Evolutionary conservation across 371 early-diverging fungal species (phyloP), one percentile per base, ranked within the genome.

Genomic region (Conidiobolus incongruus): DNA sequence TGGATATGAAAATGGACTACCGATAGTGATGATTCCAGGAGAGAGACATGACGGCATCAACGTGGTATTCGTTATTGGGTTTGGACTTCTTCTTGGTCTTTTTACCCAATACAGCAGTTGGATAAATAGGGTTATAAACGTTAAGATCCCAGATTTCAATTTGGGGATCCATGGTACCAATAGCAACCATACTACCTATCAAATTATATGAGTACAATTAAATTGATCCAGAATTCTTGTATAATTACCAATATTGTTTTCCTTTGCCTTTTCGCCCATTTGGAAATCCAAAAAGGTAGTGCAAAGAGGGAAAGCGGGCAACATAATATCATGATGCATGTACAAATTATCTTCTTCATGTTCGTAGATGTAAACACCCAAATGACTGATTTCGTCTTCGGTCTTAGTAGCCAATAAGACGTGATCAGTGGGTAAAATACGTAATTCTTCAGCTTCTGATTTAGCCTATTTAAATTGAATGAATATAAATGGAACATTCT

Each of bases 101-200:
- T 21, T 69, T 65, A 11, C 95, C 95, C 1, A 96, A 65, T 22
- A 94, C 77, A 17, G 79, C 69, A 40, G 83, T 75, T 4, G 97
- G 97, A 54, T 79, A 82, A 68, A 83, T 72, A 26, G 74, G 64
- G 52, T 97, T 96, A 26, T 91, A 53, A 1, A 70, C 64, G 51
- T 97, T 92, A 46, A 93, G 56, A 58, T 95, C 79, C 97, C 97
- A 97, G 44, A 95, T 86, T 56, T 97, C 95, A 45, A 97, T 88
- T 53, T 80, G 77, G 4, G 94, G 89, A 44, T 91, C 87, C 61
- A 93, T 90, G 6, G 92, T 90, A 32, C 89, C 95, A 32, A 95
- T 70, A 1, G 94, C 94, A 12, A 82, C 78, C 55, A 75, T 93
- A 61, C 81, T 86, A 29, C 81, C 82, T 6, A n/a, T n/a, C n/a